Evolutionary conservation across 768 basidiomycete species (phyloP).

Genomic region (Gelatoporia subvermispora): DNA sequence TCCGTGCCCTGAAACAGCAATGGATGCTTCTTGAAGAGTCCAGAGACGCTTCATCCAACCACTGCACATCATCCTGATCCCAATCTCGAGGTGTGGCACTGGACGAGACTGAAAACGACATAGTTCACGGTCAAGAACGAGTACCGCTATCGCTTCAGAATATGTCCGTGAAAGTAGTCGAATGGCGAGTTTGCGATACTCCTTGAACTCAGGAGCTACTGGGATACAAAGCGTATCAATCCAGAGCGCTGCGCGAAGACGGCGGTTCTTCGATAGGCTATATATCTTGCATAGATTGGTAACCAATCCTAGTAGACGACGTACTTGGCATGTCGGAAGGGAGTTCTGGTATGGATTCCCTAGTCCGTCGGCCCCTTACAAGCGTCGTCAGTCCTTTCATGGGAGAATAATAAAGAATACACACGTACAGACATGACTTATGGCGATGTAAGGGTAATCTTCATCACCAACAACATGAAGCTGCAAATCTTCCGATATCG

Average conservation of each 20-base stretch:
- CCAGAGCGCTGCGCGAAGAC: not conserved
- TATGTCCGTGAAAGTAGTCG: constrained; percentile 1
- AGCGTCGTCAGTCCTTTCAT: not conserved
- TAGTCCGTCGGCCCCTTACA: constrained; percentile 4
- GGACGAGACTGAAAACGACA: not conserved
- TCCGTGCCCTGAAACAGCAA: not conserved
- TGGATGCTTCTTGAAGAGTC: constrained; percentile 4
- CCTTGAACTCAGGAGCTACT: not conserved
- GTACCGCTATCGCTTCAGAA: not conserved
- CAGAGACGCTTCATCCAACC: constrained; percentile 7
- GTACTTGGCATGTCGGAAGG: constrained; percentile 1
- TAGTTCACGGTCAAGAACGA: constrained; percentile 3
- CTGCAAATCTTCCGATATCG: not conserved
- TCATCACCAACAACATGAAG: not conserved
- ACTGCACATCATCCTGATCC: constrained; percentile 2
- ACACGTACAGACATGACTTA: constrained; percentile 3
- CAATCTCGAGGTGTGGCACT: constrained; percentile 2
- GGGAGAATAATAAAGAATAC: not conserved
- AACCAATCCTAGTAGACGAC: not conserved
- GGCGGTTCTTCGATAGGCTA: too few species aligned
- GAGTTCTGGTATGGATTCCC: constrained; percentile 2
- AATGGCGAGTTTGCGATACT: constrained; percentile 3
- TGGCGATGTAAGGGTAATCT: constrained; percentile 1
- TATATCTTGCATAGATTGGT: not conserved
- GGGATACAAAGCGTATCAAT: constrained; percentile 7